Base-by-base conservation (phyloP, 352 stramenopile species). In the Phytophthora tentaculata region DNA sequence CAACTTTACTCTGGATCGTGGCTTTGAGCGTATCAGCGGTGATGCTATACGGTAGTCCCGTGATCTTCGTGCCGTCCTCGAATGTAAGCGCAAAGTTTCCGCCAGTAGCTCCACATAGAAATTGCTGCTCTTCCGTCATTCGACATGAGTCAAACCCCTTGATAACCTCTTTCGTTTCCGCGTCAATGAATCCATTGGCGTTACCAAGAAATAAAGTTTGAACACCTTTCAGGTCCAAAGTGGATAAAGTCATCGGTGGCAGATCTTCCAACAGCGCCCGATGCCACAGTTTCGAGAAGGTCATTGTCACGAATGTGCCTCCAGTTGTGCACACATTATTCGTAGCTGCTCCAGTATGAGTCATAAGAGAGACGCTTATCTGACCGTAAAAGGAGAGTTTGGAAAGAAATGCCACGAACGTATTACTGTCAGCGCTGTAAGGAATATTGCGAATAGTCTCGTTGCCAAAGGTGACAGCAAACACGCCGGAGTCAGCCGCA, bases 71-170 rank as follows among this genome's bases (percentile, higher is more conserved):
- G 26, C 78, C 76, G 35, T 86, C 82, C 52, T 92, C 74, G 51
- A 94, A 94, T 0, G 81, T 87, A 19, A 94, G 66, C 6, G 83
- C 73, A 57, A 94, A 94, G 7, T 75, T 83, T 1, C 86, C 86
- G 41, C 82, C 84, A 7, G 81, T 91, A 14, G 83, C 86, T 14
- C 78, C 77, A 17, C 86, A 94, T 19, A 80, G 23, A 44, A 94
- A 79, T 14, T 78, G 65, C 56, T 94, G 86, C 32, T 79, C 57
- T 60, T 94, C 86, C 17, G 84, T 29, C 8, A 85, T 53, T n/a
- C 85, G 74, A 20, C 86, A 92, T 8, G 84, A 86, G 63, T 94
- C 86, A 14, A 91, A 67, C 7, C 86, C 86, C 43, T 90, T 94
- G 24, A 90, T 45, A 16, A 92, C 52, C 59, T 94, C 86, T 49